Evolutionary conservation across 371 early-diverging fungal genomes (phyloP).

Genomic region (Lichtheimia hyalospora): DNA sequence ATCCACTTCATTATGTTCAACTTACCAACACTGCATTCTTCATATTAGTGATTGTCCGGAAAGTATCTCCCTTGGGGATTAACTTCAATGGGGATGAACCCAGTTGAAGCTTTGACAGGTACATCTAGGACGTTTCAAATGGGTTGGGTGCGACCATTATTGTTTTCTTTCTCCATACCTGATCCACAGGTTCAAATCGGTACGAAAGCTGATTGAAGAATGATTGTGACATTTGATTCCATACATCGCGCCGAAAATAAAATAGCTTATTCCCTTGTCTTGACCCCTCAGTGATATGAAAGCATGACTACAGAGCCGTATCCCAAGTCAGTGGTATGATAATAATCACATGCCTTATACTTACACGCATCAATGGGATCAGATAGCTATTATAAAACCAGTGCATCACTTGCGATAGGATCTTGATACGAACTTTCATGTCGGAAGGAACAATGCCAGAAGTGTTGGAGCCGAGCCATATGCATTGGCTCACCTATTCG

Average conservation of each 20-base stretch:
- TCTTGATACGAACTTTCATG: slow-evolving; percentile 42
- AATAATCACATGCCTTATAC: background rate
- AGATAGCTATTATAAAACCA: slow-evolving; percentile 71
- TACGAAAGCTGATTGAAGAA: slow-evolving; percentile 36
- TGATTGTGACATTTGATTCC: slow-evolving; percentile 54
- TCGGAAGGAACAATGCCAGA: slow-evolving; percentile 35
- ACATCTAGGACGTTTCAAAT: no score
- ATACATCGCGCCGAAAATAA: slow-evolving; percentile 81
- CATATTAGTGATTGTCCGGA: slow-evolving; percentile 72
- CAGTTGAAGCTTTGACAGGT: slow-evolving; percentile 9
- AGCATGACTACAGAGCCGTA: background rate
- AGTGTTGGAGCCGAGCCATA: slow-evolving; percentile 1
- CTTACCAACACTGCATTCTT: slow-evolving; percentile 33
- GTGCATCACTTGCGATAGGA: slow-evolving; percentile 55
- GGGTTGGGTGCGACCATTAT: background rate
- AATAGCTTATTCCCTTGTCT: slow-evolving; percentile 16
- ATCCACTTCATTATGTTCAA: background rate
- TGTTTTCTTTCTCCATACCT: slow-evolving; percentile 16
- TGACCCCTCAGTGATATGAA: slow-evolving; percentile 7
- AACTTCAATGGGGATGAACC: slow-evolving; percentile 60
- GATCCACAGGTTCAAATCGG: slow-evolving; percentile 39
- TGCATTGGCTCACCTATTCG: background rate
- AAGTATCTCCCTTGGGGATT: slow-evolving; percentile 67
- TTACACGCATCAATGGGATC: slow-evolving; percentile 56
- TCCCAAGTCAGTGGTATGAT: background rate